Percentiles rank a stretch among this genome's conserved stretches.
Evolutionary conservation across 1,139 yeast species (phyloP).

Genomic region (Zhuliangozyma blackwelliae): DNA sequence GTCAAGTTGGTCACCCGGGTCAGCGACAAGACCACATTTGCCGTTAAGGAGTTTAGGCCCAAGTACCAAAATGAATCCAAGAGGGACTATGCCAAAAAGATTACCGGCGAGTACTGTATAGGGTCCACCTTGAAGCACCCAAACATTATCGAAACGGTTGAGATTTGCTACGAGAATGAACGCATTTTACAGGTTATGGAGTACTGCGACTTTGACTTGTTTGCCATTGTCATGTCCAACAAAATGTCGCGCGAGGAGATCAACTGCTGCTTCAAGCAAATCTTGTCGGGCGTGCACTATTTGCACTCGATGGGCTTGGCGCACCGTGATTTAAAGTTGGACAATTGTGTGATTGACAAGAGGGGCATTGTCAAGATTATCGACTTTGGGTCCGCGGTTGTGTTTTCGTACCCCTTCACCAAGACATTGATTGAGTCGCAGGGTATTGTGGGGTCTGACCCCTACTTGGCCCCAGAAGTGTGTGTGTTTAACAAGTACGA

Average conservation of each 20-base stretch:
- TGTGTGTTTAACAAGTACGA: constrained; percentile 77
- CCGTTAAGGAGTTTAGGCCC: constrained; percentile 87
- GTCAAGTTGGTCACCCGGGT: constrained; percentile 72
- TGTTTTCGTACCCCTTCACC: constrained; percentile 85
- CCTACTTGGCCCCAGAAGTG: constrained; percentile 92
- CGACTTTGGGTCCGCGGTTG: constrained; percentile 94
- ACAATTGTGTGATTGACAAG: constrained; percentile 84
- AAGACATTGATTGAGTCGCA: constrained; percentile 76
- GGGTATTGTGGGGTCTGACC: constrained; percentile 93
- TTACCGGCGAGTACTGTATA: constrained; percentile 92
- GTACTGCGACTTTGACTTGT: constrained; percentile 87
- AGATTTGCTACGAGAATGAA: constrained; percentile 85
- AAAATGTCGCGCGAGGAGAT: constrained; percentile 84
- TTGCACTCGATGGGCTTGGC: constrained; percentile 86
- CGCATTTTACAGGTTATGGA: constrained; percentile 91
- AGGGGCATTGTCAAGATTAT: constrained; percentile 86
- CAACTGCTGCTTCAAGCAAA: constrained; percentile 87
- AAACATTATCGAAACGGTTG: constrained; percentile 86
- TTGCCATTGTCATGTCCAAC: constrained; percentile 94
- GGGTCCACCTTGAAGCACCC: constrained; percentile 90
- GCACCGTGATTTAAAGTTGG: constrained; percentile 88
- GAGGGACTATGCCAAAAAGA: constrained; percentile 87
- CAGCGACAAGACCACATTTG: constrained; percentile 70
- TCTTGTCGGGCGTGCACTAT: constrained; percentile 76
- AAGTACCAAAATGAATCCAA: constrained; percentile 72